Base-by-base conservation (phyloP, 306 rosid genomes). In the Pyrus bretschneideri region DNA sequence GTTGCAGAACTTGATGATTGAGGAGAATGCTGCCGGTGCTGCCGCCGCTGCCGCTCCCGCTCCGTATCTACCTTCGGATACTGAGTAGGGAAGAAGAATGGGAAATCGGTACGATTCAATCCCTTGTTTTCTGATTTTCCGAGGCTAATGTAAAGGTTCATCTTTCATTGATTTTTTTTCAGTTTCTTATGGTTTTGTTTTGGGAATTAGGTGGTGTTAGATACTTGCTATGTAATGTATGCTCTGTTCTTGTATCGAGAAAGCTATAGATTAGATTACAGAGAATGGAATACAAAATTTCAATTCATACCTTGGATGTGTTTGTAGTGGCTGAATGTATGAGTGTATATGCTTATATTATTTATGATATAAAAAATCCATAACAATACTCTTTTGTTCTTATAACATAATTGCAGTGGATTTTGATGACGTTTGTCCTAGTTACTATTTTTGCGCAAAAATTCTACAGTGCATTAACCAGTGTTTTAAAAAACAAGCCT, bases 1-100 rank as follows among this genome's bases (percentile, higher is more conserved):
- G 1, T 33, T 93, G 81, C 84, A 86, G 80, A 87, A 89, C 61
- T 80, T 93, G 91, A 81, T 81, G 88, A 5, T 4, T 2, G 91
- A 87, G 25, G 93, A 87, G 21, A 38, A 88, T 74, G 77, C 86
- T 2, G 67, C n/a, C 1, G 23, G 31, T 27, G 62, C 57, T 33
- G 60, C 27, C 27, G 27, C 27, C 6, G 33, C 27, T 33, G 0
- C 31, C 8, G 67, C 40, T n/a, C 15, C 88, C 67, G 35, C 93
- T 51, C 81, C 92, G 33, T 44, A 49, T 0, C 65, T 81, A 45
- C 80, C 86, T 9, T 68, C 87, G 14, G 78, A 77, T 59, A 17
- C 85, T 44, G 83, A 81, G 54, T 81, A 74, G 66, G 60, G 8
- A 21, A 27, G 22, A 76, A 9, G 21, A 18, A 73, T 35, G 68